Percentiles rank a stretch among this genome's conserved stretches.
Conservation (phyloP, 139 green algal genomes). For the Marvania coccoides region DNA sequence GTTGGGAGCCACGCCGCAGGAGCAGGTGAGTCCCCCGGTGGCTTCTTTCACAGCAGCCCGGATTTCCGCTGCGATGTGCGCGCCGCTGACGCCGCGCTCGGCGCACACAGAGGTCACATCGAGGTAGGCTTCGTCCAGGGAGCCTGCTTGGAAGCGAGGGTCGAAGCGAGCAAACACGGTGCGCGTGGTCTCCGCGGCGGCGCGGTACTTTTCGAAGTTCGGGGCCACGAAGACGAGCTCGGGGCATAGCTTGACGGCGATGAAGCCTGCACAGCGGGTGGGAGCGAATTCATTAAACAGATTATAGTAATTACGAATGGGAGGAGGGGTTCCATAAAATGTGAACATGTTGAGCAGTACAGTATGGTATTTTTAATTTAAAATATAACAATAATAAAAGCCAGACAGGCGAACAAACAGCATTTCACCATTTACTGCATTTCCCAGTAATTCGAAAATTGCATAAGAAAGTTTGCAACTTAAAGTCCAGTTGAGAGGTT, state of each 20-base stretch:
- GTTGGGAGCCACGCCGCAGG: conserved; percentile 68
- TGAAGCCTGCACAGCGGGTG: conserved; percentile 53
- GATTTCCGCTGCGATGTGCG: conserved; percentile 50
- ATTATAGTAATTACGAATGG: too few relatives aligned
- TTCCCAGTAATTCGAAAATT: too few relatives aligned
- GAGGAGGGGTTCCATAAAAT: too few relatives aligned
- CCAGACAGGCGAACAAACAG: too few relatives aligned
- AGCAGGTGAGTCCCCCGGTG: conserved; percentile 64
- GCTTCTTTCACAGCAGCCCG: conserved; percentile 34
- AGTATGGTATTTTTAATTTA: too few relatives aligned
- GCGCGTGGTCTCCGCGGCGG: background rate
- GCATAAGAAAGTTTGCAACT: too few relatives aligned
- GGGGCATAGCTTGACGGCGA: conserved; percentile 69
- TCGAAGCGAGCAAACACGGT: conserved; percentile 64
- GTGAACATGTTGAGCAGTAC: too few relatives aligned
- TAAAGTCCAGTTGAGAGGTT: background rate
- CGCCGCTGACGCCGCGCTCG: conserved; percentile 25
- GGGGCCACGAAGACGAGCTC: conserved; percentile 63
- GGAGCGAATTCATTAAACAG: too few relatives aligned
- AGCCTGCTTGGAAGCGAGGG: conserved; percentile 55
- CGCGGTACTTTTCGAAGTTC: conserved; percentile 46
- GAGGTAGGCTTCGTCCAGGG: conserved; percentile 78
- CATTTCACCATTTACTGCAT: too few relatives aligned
- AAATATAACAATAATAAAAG: too few relatives aligned
- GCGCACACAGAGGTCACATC: conserved; percentile 73